Conservation (phyloP, 148 eudicot genomes). For the Vaccinium myrtillus region DNA sequence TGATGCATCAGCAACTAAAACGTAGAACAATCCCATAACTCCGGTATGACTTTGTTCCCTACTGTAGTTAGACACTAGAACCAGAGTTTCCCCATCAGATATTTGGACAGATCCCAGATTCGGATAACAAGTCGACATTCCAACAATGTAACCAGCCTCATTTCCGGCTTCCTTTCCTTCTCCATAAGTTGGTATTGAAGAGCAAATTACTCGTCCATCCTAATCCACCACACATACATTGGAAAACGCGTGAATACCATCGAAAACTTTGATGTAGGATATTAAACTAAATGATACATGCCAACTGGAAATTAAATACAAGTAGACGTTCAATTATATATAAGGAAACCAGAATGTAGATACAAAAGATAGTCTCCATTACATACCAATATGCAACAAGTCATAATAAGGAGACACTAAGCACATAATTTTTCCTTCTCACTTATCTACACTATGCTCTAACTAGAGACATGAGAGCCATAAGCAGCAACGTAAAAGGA, state of each 20-base stretch:
- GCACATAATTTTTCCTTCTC: neutral
- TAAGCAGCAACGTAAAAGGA: neutral
- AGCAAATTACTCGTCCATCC: conserved; percentile 74
- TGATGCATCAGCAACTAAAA: conserved; percentile 60
- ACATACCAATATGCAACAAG: neutral
- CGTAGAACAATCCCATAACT: conserved; percentile 93
- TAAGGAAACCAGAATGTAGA: neutral
- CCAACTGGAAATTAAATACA: neutral
- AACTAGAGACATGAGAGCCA: neutral
- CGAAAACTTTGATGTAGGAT: neutral
- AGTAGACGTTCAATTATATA: neutral
- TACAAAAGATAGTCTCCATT: neutral
- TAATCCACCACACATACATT: conserved; percentile 18
- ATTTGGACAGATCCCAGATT: conserved; percentile 60
- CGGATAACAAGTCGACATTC: conserved; percentile 95
- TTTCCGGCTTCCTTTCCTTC: conserved; percentile 69
- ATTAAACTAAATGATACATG: neutral
- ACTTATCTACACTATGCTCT: neutral
- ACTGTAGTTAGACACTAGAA: conserved; percentile 75
- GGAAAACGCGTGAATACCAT: neutral
- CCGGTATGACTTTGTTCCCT: conserved; percentile 63
- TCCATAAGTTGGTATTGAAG: conserved; percentile 74
- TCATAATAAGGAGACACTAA: neutral
- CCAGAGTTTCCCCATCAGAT: conserved; percentile 55
- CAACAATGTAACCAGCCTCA: conserved; percentile 87